Conservation (phyloP, 75 land plant species). For the Cupressus sempervirens region DNA sequence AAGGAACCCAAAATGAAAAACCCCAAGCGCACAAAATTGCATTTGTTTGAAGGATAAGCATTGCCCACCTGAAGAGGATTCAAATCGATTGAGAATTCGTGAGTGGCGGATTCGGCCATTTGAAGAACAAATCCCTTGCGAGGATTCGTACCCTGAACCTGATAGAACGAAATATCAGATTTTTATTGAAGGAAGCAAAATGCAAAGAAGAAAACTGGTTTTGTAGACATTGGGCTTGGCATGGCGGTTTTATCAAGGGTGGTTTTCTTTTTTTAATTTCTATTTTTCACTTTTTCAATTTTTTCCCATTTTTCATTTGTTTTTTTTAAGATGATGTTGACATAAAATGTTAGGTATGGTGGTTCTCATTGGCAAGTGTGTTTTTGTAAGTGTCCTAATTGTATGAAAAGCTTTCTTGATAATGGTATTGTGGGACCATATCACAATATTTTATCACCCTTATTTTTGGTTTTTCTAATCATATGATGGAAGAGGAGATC, state of each 20-base stretch:
- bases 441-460: neutral
- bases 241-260: neutral
- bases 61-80: neutral
- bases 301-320: neutral
- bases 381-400: neutral
- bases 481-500: too few species aligned
- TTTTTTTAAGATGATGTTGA: neutral
- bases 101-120: neutral
- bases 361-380: neutral
- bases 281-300: neutral
- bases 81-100: neutral
- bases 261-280: neutral
- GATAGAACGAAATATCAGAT: neutral
- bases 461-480: neutral
- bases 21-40: neutral
- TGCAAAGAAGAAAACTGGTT: neutral
- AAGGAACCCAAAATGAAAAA: neutral
- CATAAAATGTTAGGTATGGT: constrained; percentile 3
- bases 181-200: neutral
- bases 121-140: neutral
- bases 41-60: neutral
- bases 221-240: neutral
- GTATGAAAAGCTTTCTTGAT: constrained; percentile 1
- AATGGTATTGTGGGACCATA: neutral
- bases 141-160: neutral